These are phyloP conservation scores for Exophiala aquamarina DNA, from an alignment of 2,329 filamentous ascomycete genomes.

Conservation along the genomic window DNA sequence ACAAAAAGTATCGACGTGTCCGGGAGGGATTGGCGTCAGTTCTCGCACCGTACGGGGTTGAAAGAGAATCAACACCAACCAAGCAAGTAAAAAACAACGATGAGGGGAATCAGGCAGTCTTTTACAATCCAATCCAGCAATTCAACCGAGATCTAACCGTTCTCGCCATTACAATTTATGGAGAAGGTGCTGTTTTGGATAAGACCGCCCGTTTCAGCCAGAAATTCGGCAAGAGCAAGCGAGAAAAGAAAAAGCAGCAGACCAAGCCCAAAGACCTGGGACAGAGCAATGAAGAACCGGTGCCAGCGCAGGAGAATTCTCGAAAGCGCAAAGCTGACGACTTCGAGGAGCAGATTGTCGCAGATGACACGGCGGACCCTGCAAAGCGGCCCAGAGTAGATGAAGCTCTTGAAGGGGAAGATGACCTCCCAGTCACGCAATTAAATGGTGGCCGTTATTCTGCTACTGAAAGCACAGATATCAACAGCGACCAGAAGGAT, in stretches of 20 bases:
- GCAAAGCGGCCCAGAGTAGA: constrained; percentile 12
- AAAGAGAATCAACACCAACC: constrained; percentile 20
- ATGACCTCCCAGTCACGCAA: constrained; percentile 15
- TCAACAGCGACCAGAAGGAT: constrained; percentile 12
- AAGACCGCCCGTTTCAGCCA: constrained; percentile 46
- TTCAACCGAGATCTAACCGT: constrained; percentile 97
- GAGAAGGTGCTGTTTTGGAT: constrained; percentile 62
- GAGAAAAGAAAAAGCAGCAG: constrained; percentile 38
- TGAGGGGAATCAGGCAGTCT: constrained; percentile 72
- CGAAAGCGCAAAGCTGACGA: constrained; percentile 32
- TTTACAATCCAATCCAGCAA: constrained; percentile 98
- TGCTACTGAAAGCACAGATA: constrained; percentile 4
- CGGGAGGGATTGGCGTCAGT: constrained; percentile 69
- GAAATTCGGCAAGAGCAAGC: constrained; percentile 35
- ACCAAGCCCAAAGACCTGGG: background rate
- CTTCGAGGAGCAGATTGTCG: constrained; percentile 18
- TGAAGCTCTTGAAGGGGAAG: constrained; percentile 11
- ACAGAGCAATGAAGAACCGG: background rate
- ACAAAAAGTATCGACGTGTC: constrained; percentile 59
- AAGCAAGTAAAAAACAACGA: constrained; percentile 53
- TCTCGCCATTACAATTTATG: constrained; percentile 85
- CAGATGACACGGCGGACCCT: background rate
- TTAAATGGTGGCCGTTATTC: constrained; percentile 6
- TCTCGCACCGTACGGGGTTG: constrained; percentile 57
- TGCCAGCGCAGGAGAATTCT: constrained; percentile 12